Evolutionary conservation across 352 stramenopile genomes (phyloP).

Genomic region (Globisporangium cederbergense): DNA sequence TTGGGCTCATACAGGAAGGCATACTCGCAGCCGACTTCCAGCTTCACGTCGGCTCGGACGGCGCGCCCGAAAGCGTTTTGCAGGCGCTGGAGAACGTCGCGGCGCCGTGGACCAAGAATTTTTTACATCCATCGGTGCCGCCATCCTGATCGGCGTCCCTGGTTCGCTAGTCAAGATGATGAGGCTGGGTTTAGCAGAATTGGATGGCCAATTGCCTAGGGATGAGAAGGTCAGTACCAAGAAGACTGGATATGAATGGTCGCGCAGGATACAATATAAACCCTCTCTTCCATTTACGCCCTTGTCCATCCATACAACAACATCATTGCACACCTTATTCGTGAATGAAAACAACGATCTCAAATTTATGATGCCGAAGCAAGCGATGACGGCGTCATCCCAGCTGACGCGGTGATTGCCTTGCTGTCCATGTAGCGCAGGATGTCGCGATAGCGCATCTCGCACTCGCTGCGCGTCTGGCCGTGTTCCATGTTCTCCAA

Average conservation of each 20-base stretch:
- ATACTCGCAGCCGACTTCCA: constrained; percentile 20
- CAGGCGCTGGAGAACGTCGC: constrained; percentile 20
- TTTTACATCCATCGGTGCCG: neutral
- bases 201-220: neutral
- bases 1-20: constrained; percentile 30
- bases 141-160: neutral
- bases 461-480: constrained; percentile 57
- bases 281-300: neutral
- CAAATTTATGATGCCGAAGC: constrained; percentile 4
- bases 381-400: constrained; percentile 24
- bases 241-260: neutral
- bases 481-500: constrained; percentile 88
- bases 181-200: neutral
- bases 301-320: neutral
- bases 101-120: constrained; percentile 15
- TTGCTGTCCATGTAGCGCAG: constrained; percentile 70
- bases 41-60: constrained; percentile 42
- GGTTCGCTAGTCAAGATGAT: neutral
- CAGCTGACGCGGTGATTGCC: constrained; percentile 27
- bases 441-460: constrained; percentile 85
- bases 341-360: neutral
- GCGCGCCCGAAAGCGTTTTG: constrained; percentile 21
- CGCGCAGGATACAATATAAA: neutral
- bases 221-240: neutral
- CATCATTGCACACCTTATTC: neutral